These are phyloP conservation scores for Hibiscus syriacus DNA, from an alignment of 345 rosid genomes.

Conservation along the genomic window DNA sequence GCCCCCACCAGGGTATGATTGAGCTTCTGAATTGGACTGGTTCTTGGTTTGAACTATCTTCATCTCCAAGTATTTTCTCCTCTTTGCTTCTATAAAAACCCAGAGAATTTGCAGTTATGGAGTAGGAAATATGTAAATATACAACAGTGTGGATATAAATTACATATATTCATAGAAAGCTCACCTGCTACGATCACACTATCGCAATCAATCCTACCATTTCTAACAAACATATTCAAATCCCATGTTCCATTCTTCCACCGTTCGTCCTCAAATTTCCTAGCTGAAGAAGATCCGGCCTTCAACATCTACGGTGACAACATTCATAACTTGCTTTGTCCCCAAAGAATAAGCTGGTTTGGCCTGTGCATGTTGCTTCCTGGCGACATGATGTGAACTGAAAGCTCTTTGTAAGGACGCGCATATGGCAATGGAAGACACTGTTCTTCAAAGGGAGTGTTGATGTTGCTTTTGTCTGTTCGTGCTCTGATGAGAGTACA, in stretches of 20 bases:
- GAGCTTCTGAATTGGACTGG: conserved; percentile 46
- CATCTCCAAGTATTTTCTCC: conserved; percentile 42
- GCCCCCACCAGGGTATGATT: conserved; percentile 57
- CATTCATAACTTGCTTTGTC: conserved; percentile 30
- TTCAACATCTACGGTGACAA: conserved; percentile 22
- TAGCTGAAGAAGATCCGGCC: conserved; percentile 18
- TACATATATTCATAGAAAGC: not conserved
- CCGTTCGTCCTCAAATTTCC: conserved; percentile 28
- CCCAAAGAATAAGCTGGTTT: conserved; percentile 18
- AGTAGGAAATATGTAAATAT: too few relatives aligned
- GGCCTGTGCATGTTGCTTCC: conserved; percentile 21
- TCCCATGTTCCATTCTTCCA: conserved; percentile 56
- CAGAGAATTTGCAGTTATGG: not conserved
- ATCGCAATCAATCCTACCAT: conserved; percentile 48
- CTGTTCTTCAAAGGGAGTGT: conserved; percentile 1
- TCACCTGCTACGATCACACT: conserved; percentile 38
- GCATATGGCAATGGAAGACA: conserved; percentile 41
- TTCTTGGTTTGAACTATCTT: conserved; percentile 36
- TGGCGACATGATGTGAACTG: conserved; percentile 14
- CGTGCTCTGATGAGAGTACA: not conserved
- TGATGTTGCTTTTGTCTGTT: not conserved
- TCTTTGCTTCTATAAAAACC: conserved; percentile 41
- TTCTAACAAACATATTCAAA: too few relatives aligned
- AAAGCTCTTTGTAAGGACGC: conserved; percentile 31
- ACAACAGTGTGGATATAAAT: not conserved